phyloP scores from a whole-genome alignment of 75 land plant genomes.

The Cupressus sempervirens region DNA sequence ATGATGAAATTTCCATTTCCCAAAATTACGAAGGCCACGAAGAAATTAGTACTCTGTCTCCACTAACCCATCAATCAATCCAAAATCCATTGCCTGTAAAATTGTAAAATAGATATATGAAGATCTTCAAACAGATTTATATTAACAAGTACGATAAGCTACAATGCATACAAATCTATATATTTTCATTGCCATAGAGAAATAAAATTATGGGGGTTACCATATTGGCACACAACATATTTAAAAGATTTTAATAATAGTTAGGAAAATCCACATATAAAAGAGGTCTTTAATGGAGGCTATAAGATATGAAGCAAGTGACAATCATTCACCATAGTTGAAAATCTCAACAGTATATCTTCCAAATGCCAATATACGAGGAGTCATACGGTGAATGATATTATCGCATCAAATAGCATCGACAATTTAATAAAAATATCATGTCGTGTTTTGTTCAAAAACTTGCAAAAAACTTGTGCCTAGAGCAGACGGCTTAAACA shows the following conservation, averaged over 20 bases:
- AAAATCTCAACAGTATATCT: too few relatives aligned
- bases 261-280: not conserved
- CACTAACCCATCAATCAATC: conserved; percentile 83
- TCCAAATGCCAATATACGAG: too few relatives aligned
- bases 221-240: not conserved
- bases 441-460: too few relatives aligned
- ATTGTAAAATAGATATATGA: not conserved
- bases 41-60: conserved; percentile 71
- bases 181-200: not conserved
- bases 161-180: not conserved
- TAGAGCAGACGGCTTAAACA: too few relatives aligned
- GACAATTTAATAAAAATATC: too few relatives aligned
- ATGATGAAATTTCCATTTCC: not conserved
- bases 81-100: conserved; percentile 89
- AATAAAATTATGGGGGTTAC: not conserved
- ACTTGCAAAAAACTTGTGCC: too few relatives aligned
- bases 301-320: not conserved
- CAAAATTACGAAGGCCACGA: not conserved
- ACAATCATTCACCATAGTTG: too few relatives aligned
- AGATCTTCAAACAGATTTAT: not conserved
- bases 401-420: too few relatives aligned
- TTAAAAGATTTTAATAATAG: too few relatives aligned
- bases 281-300: not conserved
- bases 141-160: not conserved
- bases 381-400: too few relatives aligned